Base-by-base conservation (phyloP, 2,329 filamentous ascomycete species). In the Cercospora janseana region DNA sequence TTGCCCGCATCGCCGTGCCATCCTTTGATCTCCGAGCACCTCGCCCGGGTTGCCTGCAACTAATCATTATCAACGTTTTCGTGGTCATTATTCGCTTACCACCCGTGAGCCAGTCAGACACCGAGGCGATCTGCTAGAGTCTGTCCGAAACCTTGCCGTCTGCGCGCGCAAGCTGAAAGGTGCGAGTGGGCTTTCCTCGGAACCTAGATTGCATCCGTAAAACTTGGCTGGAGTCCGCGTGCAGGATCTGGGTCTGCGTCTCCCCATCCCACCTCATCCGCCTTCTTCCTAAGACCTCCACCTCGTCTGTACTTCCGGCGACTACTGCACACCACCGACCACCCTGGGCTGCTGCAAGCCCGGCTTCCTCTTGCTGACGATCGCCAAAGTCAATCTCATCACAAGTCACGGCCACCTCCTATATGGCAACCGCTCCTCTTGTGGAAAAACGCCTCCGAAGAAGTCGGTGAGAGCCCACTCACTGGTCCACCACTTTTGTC, bases 321-420 rank as follows among this genome's bases (percentile, higher is more conserved):
- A 41, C 44, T 28, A 47, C 46, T 20, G 29, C 37, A 49, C 43
- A 46, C 31, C 38, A 43, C 20, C 31, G 20, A 41, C 24, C 21
- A 47, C 35, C 31, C 43, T 35, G 27, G 32, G 31, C 13, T 37
- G 21, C 32, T 38, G 44, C 44, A 47, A 18, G 32, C 44, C 29
- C 27, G 44, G 26, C 44, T 13, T 28, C 29, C 23, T 18, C 40
- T 15, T 38, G 47, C 40, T 50, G 47, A 27, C 47, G 40, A 50
- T 50, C 47, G 49, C 43, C 27, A 47, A 52, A 52, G 34, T 38
- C 42, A 52, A 52, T 52, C 49, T 47, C 35, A 34, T 34, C 43
- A 31, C 10, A 28, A 24, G 27, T 48, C 26, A 40, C 34, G 24
- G 13, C 29, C 37, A 38, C 35, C 35, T 38, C 35, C 20, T 38